Conservation (phyloP, 495 filamentous ascomycete species). For the Hyaloscypha hepaticicola region DNA sequence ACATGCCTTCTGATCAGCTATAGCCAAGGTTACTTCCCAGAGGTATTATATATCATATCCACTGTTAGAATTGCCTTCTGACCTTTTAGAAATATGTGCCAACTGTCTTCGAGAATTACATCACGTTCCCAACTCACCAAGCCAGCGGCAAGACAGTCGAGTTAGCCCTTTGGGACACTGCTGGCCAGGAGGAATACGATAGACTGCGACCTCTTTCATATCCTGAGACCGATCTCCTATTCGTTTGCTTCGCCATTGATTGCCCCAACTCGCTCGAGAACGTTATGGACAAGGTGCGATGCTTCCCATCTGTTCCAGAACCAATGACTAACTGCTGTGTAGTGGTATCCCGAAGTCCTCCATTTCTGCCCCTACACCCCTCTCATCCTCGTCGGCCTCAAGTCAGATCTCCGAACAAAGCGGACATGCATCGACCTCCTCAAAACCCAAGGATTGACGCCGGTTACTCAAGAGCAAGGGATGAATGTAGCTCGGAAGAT, state of each 20-base stretch:
- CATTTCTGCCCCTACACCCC: conserved; percentile 98
- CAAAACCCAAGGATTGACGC: conserved; percentile 94
- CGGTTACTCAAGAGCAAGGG: conserved; percentile 89
- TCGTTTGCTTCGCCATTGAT: conserved; percentile 99
- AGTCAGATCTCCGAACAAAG: conserved; percentile 93
- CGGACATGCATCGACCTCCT: conserved; percentile 95
- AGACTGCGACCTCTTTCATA: conserved; percentile 93
- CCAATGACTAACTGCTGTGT: conserved; percentile 10
- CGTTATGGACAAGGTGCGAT: conserved; percentile 91
- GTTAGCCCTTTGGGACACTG: conserved; percentile 96
- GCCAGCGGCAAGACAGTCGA: conserved; percentile 89
- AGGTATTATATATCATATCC: conserved; percentile 56
- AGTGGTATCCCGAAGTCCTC: conserved; percentile 99
- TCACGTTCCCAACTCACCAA: conserved; percentile 88
- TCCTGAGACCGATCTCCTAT: conserved; percentile 94
- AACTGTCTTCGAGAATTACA: conserved; percentile 99
- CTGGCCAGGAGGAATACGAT: conserved; percentile 98
- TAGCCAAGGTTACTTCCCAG: conserved; percentile 96
- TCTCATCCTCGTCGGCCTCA: conserved; percentile 90
- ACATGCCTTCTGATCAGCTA: conserved; percentile 98
- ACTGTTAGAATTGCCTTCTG: conserved; percentile 24
- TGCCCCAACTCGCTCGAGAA: conserved; percentile 98
- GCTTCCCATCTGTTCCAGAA: neutral
- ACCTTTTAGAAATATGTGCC: conserved; percentile 91
- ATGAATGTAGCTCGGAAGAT: conserved; percentile 83